These are phyloP conservation scores for Aquilaria yunnanensis DNA, from an alignment of 345 rosid genomes.

Conservation along the genomic window DNA sequence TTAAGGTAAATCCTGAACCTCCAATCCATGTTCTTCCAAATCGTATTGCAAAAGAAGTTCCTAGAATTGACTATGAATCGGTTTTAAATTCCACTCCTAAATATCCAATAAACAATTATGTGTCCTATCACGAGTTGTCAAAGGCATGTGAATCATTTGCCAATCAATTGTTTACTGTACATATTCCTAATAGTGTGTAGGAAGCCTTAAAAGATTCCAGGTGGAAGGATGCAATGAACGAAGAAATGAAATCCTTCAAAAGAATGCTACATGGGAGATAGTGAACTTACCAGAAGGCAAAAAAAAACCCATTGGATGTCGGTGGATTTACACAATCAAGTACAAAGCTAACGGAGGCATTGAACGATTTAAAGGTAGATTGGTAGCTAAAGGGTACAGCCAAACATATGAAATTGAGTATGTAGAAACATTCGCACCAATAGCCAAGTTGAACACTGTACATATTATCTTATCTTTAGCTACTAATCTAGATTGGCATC, in stretches of 20 bases:
- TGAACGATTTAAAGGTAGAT: neutral
- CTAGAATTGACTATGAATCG: neutral
- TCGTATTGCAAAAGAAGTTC: too few relatives aligned
- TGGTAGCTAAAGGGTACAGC: neutral
- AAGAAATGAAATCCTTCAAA: too few relatives aligned
- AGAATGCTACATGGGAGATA: too few relatives aligned
- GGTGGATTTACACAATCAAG: too few relatives aligned
- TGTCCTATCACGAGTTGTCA: neutral
- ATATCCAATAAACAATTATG: conserved; percentile 1
- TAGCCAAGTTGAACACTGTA: too few relatives aligned
- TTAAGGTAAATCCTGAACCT: neutral
- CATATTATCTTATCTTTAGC: too few relatives aligned
- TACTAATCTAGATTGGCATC: too few relatives aligned
- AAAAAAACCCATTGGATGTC: too few relatives aligned
- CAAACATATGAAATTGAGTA: neutral
- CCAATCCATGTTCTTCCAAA: too few relatives aligned
- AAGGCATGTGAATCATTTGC: neutral
- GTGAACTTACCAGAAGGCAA: neutral
- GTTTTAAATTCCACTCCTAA: neutral
- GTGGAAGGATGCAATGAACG: neutral
- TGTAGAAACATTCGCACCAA: neutral
- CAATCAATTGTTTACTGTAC: neutral
- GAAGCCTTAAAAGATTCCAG: neutral
- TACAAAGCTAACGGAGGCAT: neutral
- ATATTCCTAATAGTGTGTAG: neutral